phyloP scores from a whole-genome alignment of 495 filamentous ascomycete genomes.

The Penicillium flavigenum region DNA sequence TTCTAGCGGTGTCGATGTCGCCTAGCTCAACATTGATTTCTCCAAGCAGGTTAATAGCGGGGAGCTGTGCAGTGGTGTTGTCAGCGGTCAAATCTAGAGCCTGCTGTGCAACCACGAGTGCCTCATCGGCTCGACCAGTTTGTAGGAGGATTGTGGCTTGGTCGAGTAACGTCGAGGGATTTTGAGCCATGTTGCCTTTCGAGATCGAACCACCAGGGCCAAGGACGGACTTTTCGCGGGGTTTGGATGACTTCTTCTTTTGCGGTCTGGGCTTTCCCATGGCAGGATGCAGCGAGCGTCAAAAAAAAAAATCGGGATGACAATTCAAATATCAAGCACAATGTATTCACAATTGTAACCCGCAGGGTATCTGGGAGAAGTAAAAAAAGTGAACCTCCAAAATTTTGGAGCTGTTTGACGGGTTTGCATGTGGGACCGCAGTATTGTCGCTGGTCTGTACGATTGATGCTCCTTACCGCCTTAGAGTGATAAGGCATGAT shows the following conservation, averaged over 20 bases:
- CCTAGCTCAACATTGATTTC: conserved; percentile 86
- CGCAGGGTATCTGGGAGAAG: conserved; percentile 15
- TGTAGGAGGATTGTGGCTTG: conserved; percentile 69
- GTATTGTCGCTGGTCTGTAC: conserved; percentile 11
- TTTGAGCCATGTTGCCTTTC: conserved; percentile 49
- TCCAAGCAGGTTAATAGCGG: conserved; percentile 73
- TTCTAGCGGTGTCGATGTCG: conserved; percentile 66
- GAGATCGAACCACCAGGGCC: conserved; percentile 45
- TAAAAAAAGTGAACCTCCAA: conserved; percentile 34
- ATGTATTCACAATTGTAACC: conserved; percentile 10
- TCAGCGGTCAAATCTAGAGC: conserved; percentile 53
- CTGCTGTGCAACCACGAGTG: conserved; percentile 61
- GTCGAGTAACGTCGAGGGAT: conserved; percentile 57
- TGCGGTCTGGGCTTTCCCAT: conserved; percentile 51
- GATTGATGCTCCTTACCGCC: too few relatives aligned
- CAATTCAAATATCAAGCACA: background rate
- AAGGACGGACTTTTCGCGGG: conserved; percentile 48
- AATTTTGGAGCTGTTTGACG: conserved; percentile 48
- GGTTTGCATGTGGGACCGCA: conserved; percentile 50
- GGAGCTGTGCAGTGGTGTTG: conserved; percentile 49
- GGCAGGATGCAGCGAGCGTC: conserved; percentile 17
- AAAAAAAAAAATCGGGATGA: conserved; percentile 1
- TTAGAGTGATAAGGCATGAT: too few relatives aligned
- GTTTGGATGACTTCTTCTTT: conserved; percentile 48
- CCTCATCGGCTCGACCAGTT: conserved; percentile 66